phyloP scores from a whole-genome alignment of 768 basidiomycete species.

The Leccinum subgranulosum region DNA sequence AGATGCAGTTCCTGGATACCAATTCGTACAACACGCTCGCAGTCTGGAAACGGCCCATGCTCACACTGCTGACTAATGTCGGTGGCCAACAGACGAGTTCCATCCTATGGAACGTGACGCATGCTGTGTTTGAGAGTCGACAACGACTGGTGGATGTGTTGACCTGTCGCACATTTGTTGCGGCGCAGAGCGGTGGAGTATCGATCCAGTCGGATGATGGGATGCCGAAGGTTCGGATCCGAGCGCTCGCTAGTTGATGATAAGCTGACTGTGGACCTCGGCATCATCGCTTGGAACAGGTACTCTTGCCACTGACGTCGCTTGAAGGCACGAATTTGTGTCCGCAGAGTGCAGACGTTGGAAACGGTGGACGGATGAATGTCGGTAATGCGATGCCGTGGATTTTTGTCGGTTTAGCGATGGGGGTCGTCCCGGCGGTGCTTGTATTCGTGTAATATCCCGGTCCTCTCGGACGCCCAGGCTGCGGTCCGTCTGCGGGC shows the following conservation, averaged over 20 bases:
- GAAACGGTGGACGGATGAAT: background rate
- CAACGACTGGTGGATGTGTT: slow-evolving; percentile 52
- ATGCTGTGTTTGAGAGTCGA: slow-evolving; percentile 37
- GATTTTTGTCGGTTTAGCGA: slow-evolving; percentile 1
- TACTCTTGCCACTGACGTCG: slow-evolving; percentile 34
- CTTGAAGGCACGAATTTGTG: slow-evolving; percentile 23
- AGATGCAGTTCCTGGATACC: slow-evolving; percentile 47
- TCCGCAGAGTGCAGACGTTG: slow-evolving; percentile 9
- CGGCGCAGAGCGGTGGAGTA: slow-evolving; percentile 42
- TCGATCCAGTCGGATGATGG: slow-evolving; percentile 38
- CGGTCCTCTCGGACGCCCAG: background rate
- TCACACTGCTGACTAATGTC: slow-evolving; percentile 54
- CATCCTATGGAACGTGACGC: slow-evolving; percentile 42
- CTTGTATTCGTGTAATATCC: background rate
- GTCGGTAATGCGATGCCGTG: slow-evolving; percentile 1
- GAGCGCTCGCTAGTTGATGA: background rate
- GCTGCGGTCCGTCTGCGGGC: background rate
- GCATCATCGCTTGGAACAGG: slow-evolving; percentile 15
- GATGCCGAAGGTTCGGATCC: slow-evolving; percentile 41
- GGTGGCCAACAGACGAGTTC: slow-evolving; percentile 37
- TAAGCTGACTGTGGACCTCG: background rate
- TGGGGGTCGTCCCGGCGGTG: slow-evolving; percentile 4
- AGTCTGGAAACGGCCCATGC: slow-evolving; percentile 54
- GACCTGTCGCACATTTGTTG: slow-evolving; percentile 40
- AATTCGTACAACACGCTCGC: slow-evolving; percentile 40